Evolutionary conservation across 75 land plant species (phyloP).

Genomic region (Chamaecyparis obtusa): DNA sequence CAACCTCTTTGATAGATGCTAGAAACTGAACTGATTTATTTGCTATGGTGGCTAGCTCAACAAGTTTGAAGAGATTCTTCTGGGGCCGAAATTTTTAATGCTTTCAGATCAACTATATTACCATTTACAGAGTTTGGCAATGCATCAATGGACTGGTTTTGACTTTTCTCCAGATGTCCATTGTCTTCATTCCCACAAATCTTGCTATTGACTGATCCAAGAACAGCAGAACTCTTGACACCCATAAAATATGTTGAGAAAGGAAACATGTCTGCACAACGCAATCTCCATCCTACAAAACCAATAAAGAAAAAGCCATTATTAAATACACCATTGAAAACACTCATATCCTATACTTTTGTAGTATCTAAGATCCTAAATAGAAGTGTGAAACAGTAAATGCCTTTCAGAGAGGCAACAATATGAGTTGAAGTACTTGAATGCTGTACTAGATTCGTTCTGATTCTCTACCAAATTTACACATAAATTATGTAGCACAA

Average conservation of each 20-base stretch:
- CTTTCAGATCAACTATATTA: slow-evolving; percentile 31
- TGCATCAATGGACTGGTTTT: background rate
- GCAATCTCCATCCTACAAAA: slow-evolving; percentile 72
- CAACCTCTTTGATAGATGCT: slow-evolving; percentile 8
- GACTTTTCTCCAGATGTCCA: slow-evolving; percentile 17
- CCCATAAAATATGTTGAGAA: slow-evolving; percentile 87
- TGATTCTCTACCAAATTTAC: background rate
- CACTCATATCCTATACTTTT: background rate
- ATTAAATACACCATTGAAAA: background rate
- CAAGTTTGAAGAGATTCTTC: slow-evolving; percentile 1
- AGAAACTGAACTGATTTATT: background rate
- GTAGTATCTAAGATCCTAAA: no score
- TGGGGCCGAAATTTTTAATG: slow-evolving; percentile 22
- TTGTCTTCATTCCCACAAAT: slow-evolving; percentile 25
- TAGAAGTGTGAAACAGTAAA: background rate
- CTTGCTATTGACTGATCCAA: slow-evolving; percentile 14
- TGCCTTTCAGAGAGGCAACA: background rate
- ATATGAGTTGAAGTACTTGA: background rate
- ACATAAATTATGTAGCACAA: background rate
- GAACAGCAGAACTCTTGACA: slow-evolving; percentile 46
- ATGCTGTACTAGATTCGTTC: background rate
- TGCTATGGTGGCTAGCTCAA: background rate
- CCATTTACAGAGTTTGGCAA: slow-evolving; percentile 31
- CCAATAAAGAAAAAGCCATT: background rate
- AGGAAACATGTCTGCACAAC: slow-evolving; percentile 84